Evolutionary conservation across 805 yeast species (phyloP), one percentile per base, ranked within the genome.

Genomic region (Diddensiella santjacobensis): DNA sequence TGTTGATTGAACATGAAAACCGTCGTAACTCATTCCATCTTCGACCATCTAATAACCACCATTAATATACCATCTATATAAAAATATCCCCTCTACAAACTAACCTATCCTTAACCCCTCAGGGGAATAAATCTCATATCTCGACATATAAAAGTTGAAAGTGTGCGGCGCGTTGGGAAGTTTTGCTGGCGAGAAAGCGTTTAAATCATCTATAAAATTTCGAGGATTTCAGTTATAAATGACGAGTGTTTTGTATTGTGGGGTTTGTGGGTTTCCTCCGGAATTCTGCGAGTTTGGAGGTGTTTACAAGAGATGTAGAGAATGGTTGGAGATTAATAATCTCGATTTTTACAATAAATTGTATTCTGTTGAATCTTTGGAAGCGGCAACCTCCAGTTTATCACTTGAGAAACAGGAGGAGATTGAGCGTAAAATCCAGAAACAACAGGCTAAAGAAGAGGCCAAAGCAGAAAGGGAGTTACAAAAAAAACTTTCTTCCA

Each of bases 231-330:
- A n/a, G n/a, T n/a, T n/a, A n/a, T n/a, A n/a, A n/a, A 35, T 35
- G 38, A 17, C 38, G 17, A 8, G 64, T 20, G 78, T 82, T 18
- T 60, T 75, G 13, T 87, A 87, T 69, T 87, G 96, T 64, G 88
- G 80, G 3, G 77, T 87, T 11, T 87, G 96, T 64, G 69, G 87
- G 1, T 82, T 77, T 62, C 96, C 96, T n/a, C 87, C 87, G 3
- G 96, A 81, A 67, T 90, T 82, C 69, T 90, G 98, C 70, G 97
- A 91, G 64, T 90, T 90, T 63, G 93, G 96, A 10, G 86, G 84
- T 40, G 58, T 81, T 22, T 75, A 86, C 66, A 83, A 82, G 62
- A 80, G 87, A 62, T 90, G 98, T 70, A 87, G 85, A 59, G 80
- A 76, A 19, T 88, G 96, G 96, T 73, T 91, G 39, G 71, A 76